A percentile compares a stretch with the other conserved stretches of the same genome.
Evolutionary conservation across 2,329 filamentous ascomycete species (phyloP).

Genomic region (Colletotrichum destructivum): DNA sequence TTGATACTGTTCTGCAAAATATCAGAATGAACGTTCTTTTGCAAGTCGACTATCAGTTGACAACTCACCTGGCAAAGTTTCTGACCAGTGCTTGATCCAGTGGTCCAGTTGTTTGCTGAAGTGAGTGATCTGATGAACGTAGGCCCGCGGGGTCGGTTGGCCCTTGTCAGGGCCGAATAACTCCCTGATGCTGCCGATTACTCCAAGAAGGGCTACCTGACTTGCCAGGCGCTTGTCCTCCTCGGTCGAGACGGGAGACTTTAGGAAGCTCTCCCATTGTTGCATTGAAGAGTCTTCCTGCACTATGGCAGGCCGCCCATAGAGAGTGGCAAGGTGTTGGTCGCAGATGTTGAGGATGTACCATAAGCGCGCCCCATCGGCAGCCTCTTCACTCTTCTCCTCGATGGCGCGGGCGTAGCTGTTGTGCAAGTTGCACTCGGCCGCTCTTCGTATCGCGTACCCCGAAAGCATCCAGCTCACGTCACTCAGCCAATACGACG

Average conservation of each 20-base stretch:
- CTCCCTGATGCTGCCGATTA: constrained; percentile 68
- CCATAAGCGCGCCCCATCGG: constrained; percentile 72
- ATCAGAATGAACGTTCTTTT: not conserved
- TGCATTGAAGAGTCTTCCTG: constrained; percentile 71
- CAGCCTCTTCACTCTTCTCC: constrained; percentile 58
- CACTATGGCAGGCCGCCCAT: constrained; percentile 71
- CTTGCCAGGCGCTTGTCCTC: constrained; percentile 71
- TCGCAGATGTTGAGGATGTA: constrained; percentile 74
- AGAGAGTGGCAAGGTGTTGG: constrained; percentile 73
- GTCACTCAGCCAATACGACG: constrained; percentile 75
- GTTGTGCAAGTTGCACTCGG: constrained; percentile 62
- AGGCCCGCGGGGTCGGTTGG: constrained; percentile 64
- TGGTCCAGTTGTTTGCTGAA: constrained; percentile 53
- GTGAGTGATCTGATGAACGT: constrained; percentile 62
- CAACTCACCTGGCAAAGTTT: constrained; percentile 48
- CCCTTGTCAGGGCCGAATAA: constrained; percentile 70
- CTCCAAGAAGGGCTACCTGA: constrained; percentile 71
- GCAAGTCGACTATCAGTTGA: not conserved
- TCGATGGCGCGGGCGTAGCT: constrained; percentile 58
- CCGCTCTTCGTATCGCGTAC: constrained; percentile 64
- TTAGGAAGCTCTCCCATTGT: constrained; percentile 70
- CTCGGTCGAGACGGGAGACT: constrained; percentile 64
- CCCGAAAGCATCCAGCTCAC: constrained; percentile 75
- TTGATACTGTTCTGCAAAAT: constrained; percentile 56
- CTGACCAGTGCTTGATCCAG: constrained; percentile 56